phyloP scores from a whole-genome alignment of 768 basidiomycete species.

The Agrocybe praecox region DNA sequence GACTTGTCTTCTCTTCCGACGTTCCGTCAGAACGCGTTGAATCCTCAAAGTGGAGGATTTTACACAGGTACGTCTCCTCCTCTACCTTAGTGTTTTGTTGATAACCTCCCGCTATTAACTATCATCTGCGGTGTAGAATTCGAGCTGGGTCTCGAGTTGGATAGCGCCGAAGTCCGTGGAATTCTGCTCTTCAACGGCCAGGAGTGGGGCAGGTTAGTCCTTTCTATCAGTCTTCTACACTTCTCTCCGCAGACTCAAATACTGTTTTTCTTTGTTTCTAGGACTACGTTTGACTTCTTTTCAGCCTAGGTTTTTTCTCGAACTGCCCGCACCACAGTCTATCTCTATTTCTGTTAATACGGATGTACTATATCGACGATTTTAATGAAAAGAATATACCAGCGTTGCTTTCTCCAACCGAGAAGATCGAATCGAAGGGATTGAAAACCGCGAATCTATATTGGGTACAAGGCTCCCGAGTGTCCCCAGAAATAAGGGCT shows the following conservation, averaged over 20 bases:
- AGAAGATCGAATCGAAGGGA: neutral
- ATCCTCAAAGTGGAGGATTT: constrained; percentile 63
- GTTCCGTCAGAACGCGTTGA: constrained; percentile 72
- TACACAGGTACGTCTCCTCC: constrained; percentile 62
- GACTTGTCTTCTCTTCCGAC: constrained; percentile 77
- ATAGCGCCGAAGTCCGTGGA: constrained; percentile 86
- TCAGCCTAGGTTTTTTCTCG: constrained; percentile 21
- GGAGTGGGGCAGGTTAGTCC: constrained; percentile 80
- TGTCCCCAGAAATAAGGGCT: neutral
- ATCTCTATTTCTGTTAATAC: neutral
- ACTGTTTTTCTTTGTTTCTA: constrained; percentile 18
- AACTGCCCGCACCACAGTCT: neutral
- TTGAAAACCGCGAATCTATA: neutral
- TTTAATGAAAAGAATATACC: neutral
- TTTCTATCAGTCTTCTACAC: neutral
- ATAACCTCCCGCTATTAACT: neutral
- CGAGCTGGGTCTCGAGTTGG: constrained; percentile 81
- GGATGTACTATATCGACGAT: constrained; percentile 3
- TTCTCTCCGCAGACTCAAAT: constrained; percentile 11
- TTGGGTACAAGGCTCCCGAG: neutral
- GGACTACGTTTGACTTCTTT: constrained; percentile 53
- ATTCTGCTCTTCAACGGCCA: constrained; percentile 72
- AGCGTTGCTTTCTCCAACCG: neutral
- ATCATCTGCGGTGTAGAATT: constrained; percentile 57
- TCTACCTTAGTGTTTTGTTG: constrained; percentile 1